Base-by-base conservation (phyloP, 225 moss, liverwort and hornwort species). In the Polytrichum commune region DNA sequence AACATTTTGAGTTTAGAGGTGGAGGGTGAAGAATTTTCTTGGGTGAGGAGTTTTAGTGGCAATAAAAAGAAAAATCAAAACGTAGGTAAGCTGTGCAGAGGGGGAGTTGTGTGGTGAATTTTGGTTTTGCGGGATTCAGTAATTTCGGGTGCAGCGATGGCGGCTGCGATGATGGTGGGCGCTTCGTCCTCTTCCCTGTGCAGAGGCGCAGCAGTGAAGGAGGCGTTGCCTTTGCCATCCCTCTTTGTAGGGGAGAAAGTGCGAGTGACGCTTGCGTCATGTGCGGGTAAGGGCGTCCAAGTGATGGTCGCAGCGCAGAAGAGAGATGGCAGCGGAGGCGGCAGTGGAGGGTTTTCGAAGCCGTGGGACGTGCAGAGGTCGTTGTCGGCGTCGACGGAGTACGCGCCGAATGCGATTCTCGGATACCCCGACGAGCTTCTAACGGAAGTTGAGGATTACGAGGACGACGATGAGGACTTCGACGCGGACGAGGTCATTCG, bases 361-460 rank as follows among this genome's bases (percentile, higher is more conserved):
- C 74, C 77, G 18, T 77, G 81, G 81, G 76, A 72, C 16, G 38
- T 63, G 19, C 76, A 69, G 72, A 68, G 69, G 64, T 74, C 25
- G 46, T 29, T 64, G 35, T 19, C 63, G 66, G 61, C 63, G 20
- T 62, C 65, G 3, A 63, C 25, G 27, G 81, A 81, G 38, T 77
- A 73, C 20, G 57, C 74, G 32, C 73, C 72, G 18, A 80, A 69
- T n/a, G 65, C 74, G 56, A 54, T 92, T 67, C 87, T 90, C 65
- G 88, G 79, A 1, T 76, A 79, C 30, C 56, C 82, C 16, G 78
- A 75, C 19, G 74, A 65, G 53, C 74, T 78, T 3, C 72, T 67
- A 19, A 60, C 61, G 32, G 53, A 29, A 28, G 86, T 83, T 4
- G 83, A 89, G 5, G 73, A 80, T 16, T 64, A 69, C 18, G 82